A percentile compares a stretch with the other conserved stretches of the same genome.
These are phyloP conservation scores for Alectoria sarmentosa DNA, from an alignment of 495 filamentous ascomycete genomes.

Conservation along the genomic window DNA sequence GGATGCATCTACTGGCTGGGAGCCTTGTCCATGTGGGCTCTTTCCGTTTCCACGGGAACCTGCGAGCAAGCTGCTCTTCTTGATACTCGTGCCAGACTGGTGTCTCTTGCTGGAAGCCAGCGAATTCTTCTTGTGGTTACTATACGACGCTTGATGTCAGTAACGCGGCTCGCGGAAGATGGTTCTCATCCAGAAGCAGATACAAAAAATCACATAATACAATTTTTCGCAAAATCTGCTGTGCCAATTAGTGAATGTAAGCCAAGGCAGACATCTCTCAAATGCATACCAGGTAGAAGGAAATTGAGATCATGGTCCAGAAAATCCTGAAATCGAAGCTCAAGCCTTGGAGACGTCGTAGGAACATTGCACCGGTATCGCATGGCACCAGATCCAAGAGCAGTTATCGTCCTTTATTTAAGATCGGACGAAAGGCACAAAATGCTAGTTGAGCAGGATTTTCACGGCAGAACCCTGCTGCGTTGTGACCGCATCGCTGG, in stretches of 20 bases:
- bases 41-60: slow-evolving; percentile 9
- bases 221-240: slow-evolving; percentile 2
- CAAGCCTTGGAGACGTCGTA: background rate
- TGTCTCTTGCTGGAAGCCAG: slow-evolving; percentile 17
- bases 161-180: background rate
- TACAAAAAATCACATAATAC: background rate
- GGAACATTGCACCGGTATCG: background rate
- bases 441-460: background rate
- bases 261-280: background rate
- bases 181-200: slow-evolving; percentile 5
- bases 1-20: slow-evolving; percentile 11
- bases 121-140: slow-evolving; percentile 6
- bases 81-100: slow-evolving; percentile 10
- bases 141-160: slow-evolving; percentile 13
- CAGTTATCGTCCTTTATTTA: background rate
- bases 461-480: background rate
- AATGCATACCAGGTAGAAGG: slow-evolving; percentile 9
- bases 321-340: background rate
- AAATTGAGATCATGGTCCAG: background rate
- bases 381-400: background rate
- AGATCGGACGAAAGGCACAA: background rate
- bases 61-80: slow-evolving; percentile 20
- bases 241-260: background rate
- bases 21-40: slow-evolving; percentile 9
- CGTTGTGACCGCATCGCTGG: slow-evolving; percentile 1